Evolutionary conservation across 176 grass and related monocot species (phyloP).

Genomic region (Puya raimondii): DNA sequence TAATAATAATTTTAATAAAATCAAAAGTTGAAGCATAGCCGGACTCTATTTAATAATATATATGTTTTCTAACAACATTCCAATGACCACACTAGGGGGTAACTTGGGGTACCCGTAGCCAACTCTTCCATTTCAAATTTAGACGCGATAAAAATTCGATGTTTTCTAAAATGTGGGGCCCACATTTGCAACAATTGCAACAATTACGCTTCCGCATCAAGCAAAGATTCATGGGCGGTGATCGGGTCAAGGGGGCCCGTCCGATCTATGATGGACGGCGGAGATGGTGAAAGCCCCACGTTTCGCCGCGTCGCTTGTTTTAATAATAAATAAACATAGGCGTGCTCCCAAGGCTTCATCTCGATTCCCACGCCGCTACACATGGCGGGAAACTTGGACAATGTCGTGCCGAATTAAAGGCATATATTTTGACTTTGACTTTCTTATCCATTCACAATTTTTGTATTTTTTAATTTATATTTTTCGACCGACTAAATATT

Average conservation of each 20-base stretch:
- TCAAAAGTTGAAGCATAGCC: no score
- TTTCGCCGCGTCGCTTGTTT: neutral
- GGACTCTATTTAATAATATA: no score
- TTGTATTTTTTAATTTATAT: no score
- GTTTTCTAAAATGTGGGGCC: no score
- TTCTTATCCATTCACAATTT: neutral
- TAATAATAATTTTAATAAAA: no score
- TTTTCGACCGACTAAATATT: no score
- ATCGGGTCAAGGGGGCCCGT: neutral
- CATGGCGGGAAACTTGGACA: neutral
- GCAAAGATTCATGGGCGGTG: neutral
- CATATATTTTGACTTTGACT: neutral
- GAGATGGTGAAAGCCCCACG: neutral
- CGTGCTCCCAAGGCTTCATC: neutral
- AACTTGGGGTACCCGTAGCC: no score
- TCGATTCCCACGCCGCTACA: neutral
- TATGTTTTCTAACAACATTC: no score
- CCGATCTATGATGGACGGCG: neutral
- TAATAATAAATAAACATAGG: neutral
- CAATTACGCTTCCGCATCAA: neutral
- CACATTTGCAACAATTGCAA: neutral
- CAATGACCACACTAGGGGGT: no score
- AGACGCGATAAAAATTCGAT: no score
- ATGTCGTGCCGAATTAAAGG: neutral
- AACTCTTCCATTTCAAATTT: no score